Evolutionary conservation across 345 rosid genomes (phyloP).

Genomic region (Cochlearia excelsa): DNA sequence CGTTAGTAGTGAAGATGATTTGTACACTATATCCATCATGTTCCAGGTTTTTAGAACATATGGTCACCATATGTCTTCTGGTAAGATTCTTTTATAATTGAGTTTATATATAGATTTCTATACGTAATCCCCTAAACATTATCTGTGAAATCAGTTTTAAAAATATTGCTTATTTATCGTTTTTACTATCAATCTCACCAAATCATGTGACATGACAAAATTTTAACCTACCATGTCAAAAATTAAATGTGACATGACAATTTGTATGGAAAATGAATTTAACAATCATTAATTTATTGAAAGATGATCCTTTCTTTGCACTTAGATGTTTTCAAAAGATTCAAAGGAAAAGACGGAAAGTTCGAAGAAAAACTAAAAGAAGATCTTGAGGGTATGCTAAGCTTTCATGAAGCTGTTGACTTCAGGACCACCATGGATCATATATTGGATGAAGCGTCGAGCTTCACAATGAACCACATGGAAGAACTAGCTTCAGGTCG

Average conservation of each 20-base stretch:
- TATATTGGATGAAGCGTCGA: conserved; percentile 36
- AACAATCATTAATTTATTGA: no score
- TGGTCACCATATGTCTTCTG: conserved; percentile 17
- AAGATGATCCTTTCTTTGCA: no score
- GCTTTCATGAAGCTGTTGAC: conserved; percentile 42
- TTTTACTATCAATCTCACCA: no score
- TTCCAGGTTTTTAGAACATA: conserved; percentile 24
- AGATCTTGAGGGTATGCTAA: conserved; percentile 35
- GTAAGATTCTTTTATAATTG: conserved; percentile 1
- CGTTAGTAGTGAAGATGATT: conserved; percentile 8
- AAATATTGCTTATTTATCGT: no score
- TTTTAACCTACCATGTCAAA: no score
- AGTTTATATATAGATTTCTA: no score
- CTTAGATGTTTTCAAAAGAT: conserved; percentile 35
- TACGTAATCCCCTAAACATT: background rate
- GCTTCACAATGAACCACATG: conserved; percentile 14
- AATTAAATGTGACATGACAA: no score
- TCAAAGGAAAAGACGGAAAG: conserved; percentile 30
- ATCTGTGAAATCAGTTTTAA: background rate
- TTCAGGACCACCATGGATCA: conserved; percentile 37
- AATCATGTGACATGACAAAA: no score
- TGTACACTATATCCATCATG: conserved; percentile 17
- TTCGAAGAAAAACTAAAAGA: conserved; percentile 12
- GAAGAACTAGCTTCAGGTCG: background rate
- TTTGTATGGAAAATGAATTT: no score